Conservation (phyloP, 2,329 filamentous ascomycete species). For the Colletotrichum magnum region DNA sequence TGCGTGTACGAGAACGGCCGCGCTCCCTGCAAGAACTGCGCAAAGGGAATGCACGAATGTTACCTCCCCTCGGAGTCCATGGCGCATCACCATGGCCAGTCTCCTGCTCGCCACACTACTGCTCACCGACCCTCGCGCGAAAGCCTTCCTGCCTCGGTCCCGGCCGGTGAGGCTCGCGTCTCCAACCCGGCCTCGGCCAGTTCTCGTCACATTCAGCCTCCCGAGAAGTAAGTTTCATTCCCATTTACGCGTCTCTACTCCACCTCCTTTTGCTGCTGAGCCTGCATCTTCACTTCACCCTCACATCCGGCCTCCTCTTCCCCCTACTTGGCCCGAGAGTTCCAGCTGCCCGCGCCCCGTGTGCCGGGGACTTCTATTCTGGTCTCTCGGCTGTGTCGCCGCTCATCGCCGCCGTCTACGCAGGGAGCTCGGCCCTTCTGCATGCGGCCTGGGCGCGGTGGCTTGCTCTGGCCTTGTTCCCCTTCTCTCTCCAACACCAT, state of each 20-base stretch:
- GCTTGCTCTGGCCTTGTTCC: conserved; percentile 27
- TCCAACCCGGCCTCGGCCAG: conserved; percentile 61
- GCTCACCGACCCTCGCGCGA: conserved; percentile 68
- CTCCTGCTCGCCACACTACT: conserved; percentile 64
- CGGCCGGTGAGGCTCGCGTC: conserved; percentile 57
- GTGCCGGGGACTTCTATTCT: conserved; percentile 34
- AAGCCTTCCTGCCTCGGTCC: conserved; percentile 66
- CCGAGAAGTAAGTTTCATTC: conserved; percentile 67
- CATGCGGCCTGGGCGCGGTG: conserved; percentile 41
- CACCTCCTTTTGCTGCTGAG: conserved; percentile 8
- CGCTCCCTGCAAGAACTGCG: conserved; percentile 75
- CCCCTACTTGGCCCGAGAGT: not conserved
- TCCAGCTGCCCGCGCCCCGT: conserved; percentile 23
- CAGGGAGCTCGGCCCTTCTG: conserved; percentile 40
- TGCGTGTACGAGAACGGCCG: conserved; percentile 75
- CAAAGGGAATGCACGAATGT: conserved; percentile 75
- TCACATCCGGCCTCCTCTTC: conserved; percentile 12
- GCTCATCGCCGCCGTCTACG: conserved; percentile 32
- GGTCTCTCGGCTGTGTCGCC: conserved; percentile 37
- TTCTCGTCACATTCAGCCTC: conserved; percentile 63
- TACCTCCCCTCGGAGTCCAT: conserved; percentile 73
- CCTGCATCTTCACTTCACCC: conserved; percentile 19
- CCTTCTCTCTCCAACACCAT: conserved; percentile 1
- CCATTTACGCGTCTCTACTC: not conserved
- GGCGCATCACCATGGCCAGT: conserved; percentile 72